A percentile compares a stretch with the other conserved stretches of the same genome.
phyloP scores from a whole-genome alignment of 352 stramenopile species.

The Pythium aristosporum region DNA sequence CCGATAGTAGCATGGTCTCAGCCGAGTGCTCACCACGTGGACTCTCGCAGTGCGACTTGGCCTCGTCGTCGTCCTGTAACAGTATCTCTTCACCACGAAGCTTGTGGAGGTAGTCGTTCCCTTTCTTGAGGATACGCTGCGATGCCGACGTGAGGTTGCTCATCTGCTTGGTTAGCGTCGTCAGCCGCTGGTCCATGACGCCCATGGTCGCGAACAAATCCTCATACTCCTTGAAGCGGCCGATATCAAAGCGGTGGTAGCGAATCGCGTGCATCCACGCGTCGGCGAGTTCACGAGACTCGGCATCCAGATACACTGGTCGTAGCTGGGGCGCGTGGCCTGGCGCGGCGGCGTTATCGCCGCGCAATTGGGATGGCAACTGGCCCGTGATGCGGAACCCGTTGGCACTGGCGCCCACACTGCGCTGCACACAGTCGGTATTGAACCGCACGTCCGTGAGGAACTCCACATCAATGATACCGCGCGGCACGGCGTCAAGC shows the following conservation, averaged over 20 bases:
- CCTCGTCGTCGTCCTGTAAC: neutral
- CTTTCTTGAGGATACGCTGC: neutral
- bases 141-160: neutral
- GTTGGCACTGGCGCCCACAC: conserved; percentile 54
- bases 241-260: neutral
- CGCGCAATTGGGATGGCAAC: conserved; percentile 33
- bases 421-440: conserved; percentile 70
- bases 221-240: neutral
- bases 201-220: conserved; percentile 8
- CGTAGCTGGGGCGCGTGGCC: neutral
- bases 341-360: neutral
- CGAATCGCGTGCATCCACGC: conserved; percentile 6
- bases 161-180: neutral
- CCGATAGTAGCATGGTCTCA: conserved; percentile 32
- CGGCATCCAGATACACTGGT: conserved; percentile 2
- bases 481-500: conserved; percentile 36
- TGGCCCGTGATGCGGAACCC: conserved; percentile 76
- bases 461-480: conserved; percentile 81
- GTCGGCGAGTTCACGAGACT: neutral
- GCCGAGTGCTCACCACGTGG: neutral
- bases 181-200: neutral
- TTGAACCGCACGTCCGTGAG: conserved; percentile 75
- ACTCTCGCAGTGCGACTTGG: neutral
- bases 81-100: neutral
- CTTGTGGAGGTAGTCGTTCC: neutral